Evolutionary conservation across 805 yeast genomes (phyloP), one percentile per base, ranked within the genome.

Genomic region (Starmerella davenportii): DNA sequence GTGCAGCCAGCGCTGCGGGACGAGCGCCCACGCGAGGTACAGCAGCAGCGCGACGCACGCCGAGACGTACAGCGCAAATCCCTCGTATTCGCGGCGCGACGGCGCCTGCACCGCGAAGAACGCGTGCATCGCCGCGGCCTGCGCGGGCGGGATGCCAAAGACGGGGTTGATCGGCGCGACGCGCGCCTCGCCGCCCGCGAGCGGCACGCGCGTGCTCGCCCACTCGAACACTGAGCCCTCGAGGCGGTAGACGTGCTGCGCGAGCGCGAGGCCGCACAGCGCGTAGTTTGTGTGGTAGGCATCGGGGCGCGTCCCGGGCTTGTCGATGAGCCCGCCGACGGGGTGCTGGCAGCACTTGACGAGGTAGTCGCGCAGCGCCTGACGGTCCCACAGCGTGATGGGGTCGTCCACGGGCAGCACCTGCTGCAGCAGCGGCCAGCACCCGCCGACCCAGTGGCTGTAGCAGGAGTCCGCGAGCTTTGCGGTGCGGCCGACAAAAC

Each of bases 381-480:
- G 61, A 43, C 84, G 67, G 42, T 74, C 64, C 43, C 76, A 52
- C 41, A 67, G 45, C 30, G 38, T 19, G 16, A 43, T 39, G 3
- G n/a, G 7, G 3, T 16, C 31, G 8, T 20, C 25, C 2, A 56
- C 51, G 14, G 53, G 60, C 1, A 62, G 27, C 1, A 76, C 60
- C 0, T 68, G 61, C 42, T 79, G 90, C 3, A 82, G 42, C 27
- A 81, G 56, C 1, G 80, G 72, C 44, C 68, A 63, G 29, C 76
- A 55, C 0, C 82, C 92, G 1, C 96, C 96, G 2, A 84, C 77
- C 98, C 98, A 90, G 56, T 78, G 87, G 52, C 87, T 73, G 55
- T 90, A 90, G 57, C 98, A 90, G 0, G 93, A 95, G 55, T 90
- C 98, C 1, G 90, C 96, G 24, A 90, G 65, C 54, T 90, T 90